These are phyloP conservation scores for Porcisia hertigi DNA, from an alignment of 208 protist genomes.

Conservation along the genomic window DNA sequence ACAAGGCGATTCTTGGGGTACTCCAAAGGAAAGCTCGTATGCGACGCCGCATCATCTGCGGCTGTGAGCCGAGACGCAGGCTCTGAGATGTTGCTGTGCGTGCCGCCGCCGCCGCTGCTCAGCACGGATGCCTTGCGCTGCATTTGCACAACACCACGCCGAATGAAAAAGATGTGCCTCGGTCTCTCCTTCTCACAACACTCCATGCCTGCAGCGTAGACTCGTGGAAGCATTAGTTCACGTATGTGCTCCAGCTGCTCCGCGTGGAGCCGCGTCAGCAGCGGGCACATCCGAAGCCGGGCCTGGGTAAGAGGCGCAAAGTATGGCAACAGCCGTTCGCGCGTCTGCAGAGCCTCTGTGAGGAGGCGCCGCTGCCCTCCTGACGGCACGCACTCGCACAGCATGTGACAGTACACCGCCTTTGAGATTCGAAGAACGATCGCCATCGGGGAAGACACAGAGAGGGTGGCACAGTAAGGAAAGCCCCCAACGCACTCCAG, in stretches of 20 bases:
- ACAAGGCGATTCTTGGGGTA: slow-evolving; percentile 57
- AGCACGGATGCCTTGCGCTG: slow-evolving; percentile 41
- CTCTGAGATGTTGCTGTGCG: not conserved
- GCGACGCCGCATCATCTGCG: not conserved
- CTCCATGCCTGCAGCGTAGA: slow-evolving; percentile 69
- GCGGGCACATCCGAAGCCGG: slow-evolving; percentile 70
- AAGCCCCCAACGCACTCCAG: slow-evolving; percentile 59
- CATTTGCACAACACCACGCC: slow-evolving; percentile 68
- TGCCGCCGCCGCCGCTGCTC: slow-evolving; percentile 1
- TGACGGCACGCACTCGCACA: slow-evolving; percentile 32
- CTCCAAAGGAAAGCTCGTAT: slow-evolving; percentile 17
- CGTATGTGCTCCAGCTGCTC: slow-evolving; percentile 60
- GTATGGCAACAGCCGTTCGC: slow-evolving; percentile 62
- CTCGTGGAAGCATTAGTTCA: slow-evolving; percentile 58
- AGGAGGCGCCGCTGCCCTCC: slow-evolving; percentile 51
- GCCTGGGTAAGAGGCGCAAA: slow-evolving; percentile 57
- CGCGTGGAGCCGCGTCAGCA: slow-evolving; percentile 47
- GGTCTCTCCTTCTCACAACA: slow-evolving; percentile 50
- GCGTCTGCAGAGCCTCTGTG: slow-evolving; percentile 42
- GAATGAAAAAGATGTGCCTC: slow-evolving; percentile 77
- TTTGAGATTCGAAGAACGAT: slow-evolving; percentile 46
- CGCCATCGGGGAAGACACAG: slow-evolving; percentile 44
- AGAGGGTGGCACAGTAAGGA: slow-evolving; percentile 49
- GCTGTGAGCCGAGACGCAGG: slow-evolving; percentile 20
- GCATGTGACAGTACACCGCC: slow-evolving; percentile 44